Conservation (phyloP, 2,329 filamentous ascomycete species). For the Allantophomopsis lycopodina region DNA sequence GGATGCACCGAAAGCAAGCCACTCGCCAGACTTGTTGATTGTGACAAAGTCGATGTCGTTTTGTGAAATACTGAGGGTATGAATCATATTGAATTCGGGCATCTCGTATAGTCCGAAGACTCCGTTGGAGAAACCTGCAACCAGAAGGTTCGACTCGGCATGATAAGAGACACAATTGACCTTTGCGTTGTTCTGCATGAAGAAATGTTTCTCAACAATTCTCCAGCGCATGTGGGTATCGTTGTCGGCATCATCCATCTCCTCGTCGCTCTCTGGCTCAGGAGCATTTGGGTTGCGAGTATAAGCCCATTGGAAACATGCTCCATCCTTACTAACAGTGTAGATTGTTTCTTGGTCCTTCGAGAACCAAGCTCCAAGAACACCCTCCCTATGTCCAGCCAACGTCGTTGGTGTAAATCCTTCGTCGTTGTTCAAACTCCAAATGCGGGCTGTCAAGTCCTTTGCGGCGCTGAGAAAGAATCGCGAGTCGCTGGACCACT, state of each 20-base stretch:
- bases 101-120: conserved; percentile 91
- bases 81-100: conserved; percentile 90
- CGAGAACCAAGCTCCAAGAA: conserved; percentile 95
- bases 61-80: conserved; percentile 86
- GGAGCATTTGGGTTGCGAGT: conserved; percentile 42
- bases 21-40: conserved; percentile 89
- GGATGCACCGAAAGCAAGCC: conserved; percentile 92
- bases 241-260: conserved; percentile 44
- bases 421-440: conserved; percentile 79
- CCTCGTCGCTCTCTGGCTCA: conserved; percentile 34
- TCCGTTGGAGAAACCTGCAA: conserved; percentile 90
- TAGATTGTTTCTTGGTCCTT: conserved; percentile 91
- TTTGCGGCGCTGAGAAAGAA: conserved; percentile 91
- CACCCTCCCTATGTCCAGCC: conserved; percentile 78
- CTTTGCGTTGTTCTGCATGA: conserved; percentile 79
- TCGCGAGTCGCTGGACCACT: conserved; percentile 92
- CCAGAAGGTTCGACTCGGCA: conserved; percentile 74
- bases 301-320: conserved; percentile 89
- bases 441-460: conserved; percentile 86
- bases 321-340: conserved; percentile 94
- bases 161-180: conserved; percentile 89
- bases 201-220: conserved; percentile 83
- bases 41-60: conserved; percentile 92
- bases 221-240: conserved; percentile 71
- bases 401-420: conserved; percentile 83